phyloP scores from a whole-genome alignment of 2,329 filamentous ascomycete species.

The Westerdykella aurantiaca region DNA sequence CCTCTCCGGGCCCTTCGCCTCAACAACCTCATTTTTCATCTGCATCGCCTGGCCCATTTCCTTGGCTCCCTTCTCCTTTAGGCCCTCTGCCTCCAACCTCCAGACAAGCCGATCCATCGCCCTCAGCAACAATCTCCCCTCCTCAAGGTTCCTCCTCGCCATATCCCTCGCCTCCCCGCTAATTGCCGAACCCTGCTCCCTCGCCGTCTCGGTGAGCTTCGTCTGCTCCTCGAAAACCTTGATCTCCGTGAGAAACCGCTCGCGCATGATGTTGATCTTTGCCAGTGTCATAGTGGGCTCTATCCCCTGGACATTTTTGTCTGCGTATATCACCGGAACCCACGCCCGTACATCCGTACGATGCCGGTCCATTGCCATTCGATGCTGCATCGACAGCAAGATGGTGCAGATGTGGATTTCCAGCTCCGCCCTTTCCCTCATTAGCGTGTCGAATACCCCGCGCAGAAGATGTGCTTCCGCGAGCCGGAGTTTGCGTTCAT shows the following conservation, averaged over 20 bases:
- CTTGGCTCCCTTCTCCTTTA: slow-evolving; percentile 11
- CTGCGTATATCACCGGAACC: not conserved
- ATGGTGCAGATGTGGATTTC: slow-evolving; percentile 11
- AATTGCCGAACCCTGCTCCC: not conserved
- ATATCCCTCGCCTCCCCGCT: slow-evolving; percentile 10
- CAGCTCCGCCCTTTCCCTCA: slow-evolving; percentile 12
- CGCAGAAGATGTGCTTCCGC: slow-evolving; percentile 19
- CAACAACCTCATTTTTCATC: not conserved
- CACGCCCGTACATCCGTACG: not conserved
- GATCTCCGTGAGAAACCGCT: slow-evolving; percentile 13
- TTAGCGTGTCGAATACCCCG: slow-evolving; percentile 14
- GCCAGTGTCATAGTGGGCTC: slow-evolving; percentile 14
- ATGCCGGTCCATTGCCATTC: slow-evolving; percentile 1
- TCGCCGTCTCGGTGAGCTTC: slow-evolving; percentile 1
- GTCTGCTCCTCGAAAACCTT: slow-evolving; percentile 14
- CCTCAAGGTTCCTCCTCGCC: slow-evolving; percentile 17
- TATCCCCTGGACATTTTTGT: slow-evolving; percentile 1
- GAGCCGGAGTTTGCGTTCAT: slow-evolving; percentile 13
- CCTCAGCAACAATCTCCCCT: slow-evolving; percentile 16
- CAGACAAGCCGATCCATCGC: slow-evolving; percentile 9
- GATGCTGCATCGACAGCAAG: slow-evolving; percentile 16
- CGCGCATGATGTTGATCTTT: slow-evolving; percentile 15
- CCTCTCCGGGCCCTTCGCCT: slow-evolving; percentile 1
- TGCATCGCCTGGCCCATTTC: not conserved
- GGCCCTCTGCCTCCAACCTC: slow-evolving; percentile 6